These are phyloP conservation scores for Porphyra umbilicalis DNA, from an alignment of 31 red algal genomes.

Conservation along the genomic window DNA sequence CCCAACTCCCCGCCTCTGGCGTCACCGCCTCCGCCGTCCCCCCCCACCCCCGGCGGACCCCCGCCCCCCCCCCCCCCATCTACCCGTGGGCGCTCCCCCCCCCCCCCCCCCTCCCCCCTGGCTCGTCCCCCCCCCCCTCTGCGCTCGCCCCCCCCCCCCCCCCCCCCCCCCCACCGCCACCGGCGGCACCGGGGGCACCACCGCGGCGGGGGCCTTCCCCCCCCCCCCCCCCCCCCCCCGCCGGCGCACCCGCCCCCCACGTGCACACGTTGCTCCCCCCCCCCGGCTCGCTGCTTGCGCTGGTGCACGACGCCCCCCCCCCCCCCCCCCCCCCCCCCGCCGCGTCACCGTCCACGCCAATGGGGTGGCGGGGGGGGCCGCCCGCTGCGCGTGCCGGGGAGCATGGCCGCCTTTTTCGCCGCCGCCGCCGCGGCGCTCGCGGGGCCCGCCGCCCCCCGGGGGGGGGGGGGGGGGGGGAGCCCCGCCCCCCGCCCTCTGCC, in stretches of 20 bases:
- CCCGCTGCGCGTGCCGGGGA: constrained; percentile 27
- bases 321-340: constrained; percentile 10
- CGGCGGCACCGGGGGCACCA: too few relatives aligned
- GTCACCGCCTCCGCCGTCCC: neutral
- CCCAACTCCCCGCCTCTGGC: neutral
- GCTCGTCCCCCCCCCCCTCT: neutral
- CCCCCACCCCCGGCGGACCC: neutral
- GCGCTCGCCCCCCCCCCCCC: neutral
- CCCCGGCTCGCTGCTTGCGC: neutral
- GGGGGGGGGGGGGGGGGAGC: neutral
- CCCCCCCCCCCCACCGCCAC: neutral
- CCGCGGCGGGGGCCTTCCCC: too few relatives aligned
- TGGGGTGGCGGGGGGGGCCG: constrained; percentile 18
- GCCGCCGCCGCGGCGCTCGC: neutral
- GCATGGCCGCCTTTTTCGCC: neutral
- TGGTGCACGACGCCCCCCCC: neutral
- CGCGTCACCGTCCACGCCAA: constrained; percentile 56
- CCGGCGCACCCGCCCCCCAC: neutral
- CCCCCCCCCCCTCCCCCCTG: neutral
- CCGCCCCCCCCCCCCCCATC: neutral
- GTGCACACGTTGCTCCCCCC: neutral
- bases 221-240: too few relatives aligned
- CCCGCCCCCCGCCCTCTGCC: neutral
- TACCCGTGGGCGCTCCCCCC: neutral
- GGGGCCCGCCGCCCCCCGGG: too few relatives aligned